Conservation (phyloP, 2,329 filamentous ascomycete genomes). For the Trichoderma sp. region DNA sequence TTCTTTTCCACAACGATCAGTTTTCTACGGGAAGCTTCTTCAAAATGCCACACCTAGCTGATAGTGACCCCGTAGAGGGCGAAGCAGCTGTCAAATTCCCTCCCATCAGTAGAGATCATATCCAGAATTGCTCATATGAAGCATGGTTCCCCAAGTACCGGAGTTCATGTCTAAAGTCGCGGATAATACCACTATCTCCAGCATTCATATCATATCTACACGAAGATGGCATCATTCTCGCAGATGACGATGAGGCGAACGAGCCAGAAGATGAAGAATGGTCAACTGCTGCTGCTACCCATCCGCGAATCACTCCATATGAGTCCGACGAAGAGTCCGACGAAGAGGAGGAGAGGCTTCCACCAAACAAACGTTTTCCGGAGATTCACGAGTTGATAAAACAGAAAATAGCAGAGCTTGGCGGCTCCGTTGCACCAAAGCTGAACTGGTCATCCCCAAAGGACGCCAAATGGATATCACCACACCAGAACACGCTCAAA, state of each 20-base stretch:
- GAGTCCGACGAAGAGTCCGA: constrained; percentile 44
- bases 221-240: constrained; percentile 89
- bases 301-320: constrained; percentile 39
- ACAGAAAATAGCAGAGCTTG: constrained; percentile 75
- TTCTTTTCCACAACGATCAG: not conserved
- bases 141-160: constrained; percentile 88
- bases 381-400: constrained; percentile 78
- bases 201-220: constrained; percentile 84
- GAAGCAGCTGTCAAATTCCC: constrained; percentile 65
- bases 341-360: constrained; percentile 46
- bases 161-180: constrained; percentile 78
- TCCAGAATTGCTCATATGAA: constrained; percentile 92
- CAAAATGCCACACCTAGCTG: constrained; percentile 42
- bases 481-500: constrained; percentile 83
- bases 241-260: constrained; percentile 61
- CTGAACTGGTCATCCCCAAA: constrained; percentile 97
- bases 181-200: constrained; percentile 74
- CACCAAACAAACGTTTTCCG: constrained; percentile 61
- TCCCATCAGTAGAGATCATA: constrained; percentile 80
- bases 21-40: not conserved
- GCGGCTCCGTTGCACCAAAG: constrained; percentile 86
- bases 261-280: constrained; percentile 60
- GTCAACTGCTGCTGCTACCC: constrained; percentile 39
- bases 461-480: constrained; percentile 90
- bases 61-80: constrained; percentile 27